Evolutionary conservation across 306 rosid genomes (phyloP).

Genomic region (Glycyrrhiza uralensis): DNA sequence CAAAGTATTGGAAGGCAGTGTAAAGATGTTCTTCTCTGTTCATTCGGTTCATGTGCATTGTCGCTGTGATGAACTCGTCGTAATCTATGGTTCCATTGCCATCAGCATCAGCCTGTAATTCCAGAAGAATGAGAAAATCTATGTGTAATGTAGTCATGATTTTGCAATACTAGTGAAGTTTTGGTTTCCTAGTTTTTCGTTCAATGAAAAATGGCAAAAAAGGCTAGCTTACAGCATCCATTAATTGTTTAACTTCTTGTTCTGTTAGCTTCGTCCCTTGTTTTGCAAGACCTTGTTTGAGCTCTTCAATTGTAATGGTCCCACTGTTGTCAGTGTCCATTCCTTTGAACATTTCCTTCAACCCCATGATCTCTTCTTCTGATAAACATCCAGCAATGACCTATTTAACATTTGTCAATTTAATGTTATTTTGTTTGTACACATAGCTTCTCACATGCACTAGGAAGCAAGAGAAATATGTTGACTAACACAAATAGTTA

Average conservation of each 20-base stretch:
- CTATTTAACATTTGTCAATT: constrained; percentile 31
- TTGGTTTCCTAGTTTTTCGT: too few species aligned
- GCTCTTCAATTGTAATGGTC: constrained; percentile 82
- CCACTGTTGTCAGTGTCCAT: constrained; percentile 85
- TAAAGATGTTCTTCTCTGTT: constrained; percentile 90
- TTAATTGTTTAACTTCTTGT: constrained; percentile 64
- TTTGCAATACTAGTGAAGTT: background rate
- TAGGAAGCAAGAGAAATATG: background rate
- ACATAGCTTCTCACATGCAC: too few species aligned
- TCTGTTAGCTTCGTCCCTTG: constrained; percentile 79
- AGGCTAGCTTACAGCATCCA: constrained; percentile 65
- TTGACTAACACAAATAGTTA: background rate
- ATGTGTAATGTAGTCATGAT: background rate
- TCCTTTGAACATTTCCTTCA: constrained; percentile 74
- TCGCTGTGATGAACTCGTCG: constrained; percentile 89
- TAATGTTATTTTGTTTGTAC: background rate
- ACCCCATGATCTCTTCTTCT: constrained; percentile 82
- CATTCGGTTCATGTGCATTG: constrained; percentile 86
- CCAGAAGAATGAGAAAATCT: background rate
- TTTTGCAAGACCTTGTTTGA: constrained; percentile 77
- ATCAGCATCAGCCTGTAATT: constrained; percentile 81
- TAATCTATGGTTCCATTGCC: constrained; percentile 87
- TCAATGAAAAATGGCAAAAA: background rate
- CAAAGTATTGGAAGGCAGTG: constrained; percentile 87
- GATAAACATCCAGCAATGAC: constrained; percentile 85